Percentiles rank a stretch among this genome's conserved stretches.
Evolutionary conservation across 2,329 filamentous ascomycete genomes (phyloP).

Genomic region (Penicillium nordicum): DNA sequence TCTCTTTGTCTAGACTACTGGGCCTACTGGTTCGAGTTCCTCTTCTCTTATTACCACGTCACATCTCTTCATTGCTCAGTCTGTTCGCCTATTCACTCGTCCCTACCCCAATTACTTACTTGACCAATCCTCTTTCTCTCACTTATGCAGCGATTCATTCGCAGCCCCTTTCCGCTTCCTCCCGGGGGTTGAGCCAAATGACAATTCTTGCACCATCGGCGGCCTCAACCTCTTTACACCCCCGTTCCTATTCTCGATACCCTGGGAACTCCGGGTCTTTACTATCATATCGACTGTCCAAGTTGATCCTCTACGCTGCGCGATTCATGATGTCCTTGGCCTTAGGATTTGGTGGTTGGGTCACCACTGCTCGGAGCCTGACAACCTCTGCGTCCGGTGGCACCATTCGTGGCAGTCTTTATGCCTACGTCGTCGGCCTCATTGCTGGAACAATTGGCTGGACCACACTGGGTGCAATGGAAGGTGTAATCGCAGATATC

Average conservation of each 20-base stretch:
- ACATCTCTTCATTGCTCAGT: conserved; percentile 65
- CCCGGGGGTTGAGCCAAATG: conserved; percentile 76
- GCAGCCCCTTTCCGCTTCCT: conserved; percentile 71
- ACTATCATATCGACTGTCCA: conserved; percentile 86
- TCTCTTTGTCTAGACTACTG: conserved; percentile 81
- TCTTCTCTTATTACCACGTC: conserved; percentile 74
- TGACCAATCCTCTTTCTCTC: conserved; percentile 87
- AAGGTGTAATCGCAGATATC: conserved; percentile 80
- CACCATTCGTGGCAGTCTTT: conserved; percentile 70
- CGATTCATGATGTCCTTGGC: conserved; percentile 86
- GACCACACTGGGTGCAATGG: conserved; percentile 86
- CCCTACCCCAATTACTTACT: conserved; percentile 75
- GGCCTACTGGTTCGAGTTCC: conserved; percentile 79
- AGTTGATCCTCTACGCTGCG: conserved; percentile 85
- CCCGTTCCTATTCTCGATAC: conserved; percentile 43
- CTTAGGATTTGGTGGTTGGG: conserved; percentile 94
- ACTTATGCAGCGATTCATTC: conserved; percentile 95
- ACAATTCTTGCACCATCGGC: conserved; percentile 71
- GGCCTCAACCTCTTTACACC: conserved; percentile 60
- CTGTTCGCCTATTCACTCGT: conserved; percentile 75
- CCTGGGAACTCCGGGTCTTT: conserved; percentile 51
- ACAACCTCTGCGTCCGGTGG: conserved; percentile 52
- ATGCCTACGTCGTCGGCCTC: conserved; percentile 90
- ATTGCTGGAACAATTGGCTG: conserved; percentile 94
- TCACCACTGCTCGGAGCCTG: conserved; percentile 80